Evolutionary conservation across 2,329 filamentous ascomycete genomes (phyloP), one percentile per base, ranked within the genome.

Genomic region (Lasiodiplodia sp.): DNA sequence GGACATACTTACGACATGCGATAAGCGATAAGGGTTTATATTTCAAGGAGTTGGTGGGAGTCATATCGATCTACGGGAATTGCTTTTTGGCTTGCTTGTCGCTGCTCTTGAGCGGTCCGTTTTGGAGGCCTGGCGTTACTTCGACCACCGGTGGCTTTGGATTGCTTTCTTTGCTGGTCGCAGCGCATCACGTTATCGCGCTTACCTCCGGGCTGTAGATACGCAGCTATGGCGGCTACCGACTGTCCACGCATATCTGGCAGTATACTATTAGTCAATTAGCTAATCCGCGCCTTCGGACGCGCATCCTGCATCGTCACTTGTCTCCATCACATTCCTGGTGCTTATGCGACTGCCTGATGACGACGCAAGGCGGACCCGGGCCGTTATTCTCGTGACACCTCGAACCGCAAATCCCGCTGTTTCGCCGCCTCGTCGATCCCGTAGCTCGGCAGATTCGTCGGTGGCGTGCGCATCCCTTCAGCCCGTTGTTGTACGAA

Each of bases 31-130:
- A 49, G 65, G 53, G 44, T 60, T 52, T 18, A 52, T 57, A 25
- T 57, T 58, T 58, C 55, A 49, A 34, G 65, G 55, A 67, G 47
- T 64, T 63, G 60, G 60, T 18, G 31, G 60, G 60, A 64, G 60
- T 64, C 7, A 52, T 34, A 34, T 52, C 60, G 37, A 49, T 49
- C 38, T 60, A 38, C 56, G 52, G 53, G 55, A 34, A 57, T 31
- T 67, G 65, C 47, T 60, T 56, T 31, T 66, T 31, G 40, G 53
- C 53, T 60, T 58, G 21, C 40, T 67, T 23, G 65, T 60, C 40
- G 55, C 65, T 67, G 65, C 47, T 67, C 44, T 67, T 67, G 52
- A 67, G 65, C 65, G 65, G 55, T 67, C 47, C 49, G 65, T 66
- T 67, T 37, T 67, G 44, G 65, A 51, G 44, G 65, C 55, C 18